Base-by-base conservation (phyloP, 2,329 filamentous ascomycete species). In the Neopestalotiopsis sp. region DNA sequence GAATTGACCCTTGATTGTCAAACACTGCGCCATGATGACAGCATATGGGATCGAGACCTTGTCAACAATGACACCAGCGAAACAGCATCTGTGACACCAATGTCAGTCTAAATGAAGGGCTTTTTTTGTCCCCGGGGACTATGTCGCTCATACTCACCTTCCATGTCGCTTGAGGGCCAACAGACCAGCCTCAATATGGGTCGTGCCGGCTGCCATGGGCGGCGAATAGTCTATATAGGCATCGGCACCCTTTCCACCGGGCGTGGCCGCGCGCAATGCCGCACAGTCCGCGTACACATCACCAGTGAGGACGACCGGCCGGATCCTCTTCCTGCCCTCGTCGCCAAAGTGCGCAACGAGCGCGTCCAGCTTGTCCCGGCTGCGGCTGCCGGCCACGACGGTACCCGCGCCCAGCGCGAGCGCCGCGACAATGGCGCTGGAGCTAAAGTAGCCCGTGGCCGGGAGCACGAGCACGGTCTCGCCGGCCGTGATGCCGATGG, bases 271-370 rank as follows among this genome's bases (percentile, higher is more conserved):
- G 34, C 61, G 61, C 3, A 63, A 32, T 4, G 61, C 61, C 5
- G 34, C 34, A 24, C n/a, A 24, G 34, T 63, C 61, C 17, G 32
- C 12, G 61, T 42, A 17, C 12, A 63, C 30, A 24, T 63, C 61
- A 14, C 61, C 61, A 7, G 61, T 63, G 34, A 63, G 61, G 14
- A 63, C 32, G 9, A 63, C 61, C 7, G 61, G 28, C 9, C 6
- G 17, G 61, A 63, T 63, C n/a, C 61, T 63, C n/a, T 34, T 38
- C 28, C 20, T 42, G 28, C 38, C 61, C 4, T 63, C 32, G 17
- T 63, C 61, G 61, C 61, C 61, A 40, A 63, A 63, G 61, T 63
- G 61, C 17, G 32, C 34, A 32, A 63, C 34, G 32, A 63, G 61
- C 4, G 32, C 28, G n/a, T 63, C 61, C 34, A 63, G 61, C 34